Percentiles rank a stretch among this genome's conserved stretches.
Conservation (phyloP, 225 moss, liverwort and hornwort genomes). For the Climacium dendroides region DNA sequence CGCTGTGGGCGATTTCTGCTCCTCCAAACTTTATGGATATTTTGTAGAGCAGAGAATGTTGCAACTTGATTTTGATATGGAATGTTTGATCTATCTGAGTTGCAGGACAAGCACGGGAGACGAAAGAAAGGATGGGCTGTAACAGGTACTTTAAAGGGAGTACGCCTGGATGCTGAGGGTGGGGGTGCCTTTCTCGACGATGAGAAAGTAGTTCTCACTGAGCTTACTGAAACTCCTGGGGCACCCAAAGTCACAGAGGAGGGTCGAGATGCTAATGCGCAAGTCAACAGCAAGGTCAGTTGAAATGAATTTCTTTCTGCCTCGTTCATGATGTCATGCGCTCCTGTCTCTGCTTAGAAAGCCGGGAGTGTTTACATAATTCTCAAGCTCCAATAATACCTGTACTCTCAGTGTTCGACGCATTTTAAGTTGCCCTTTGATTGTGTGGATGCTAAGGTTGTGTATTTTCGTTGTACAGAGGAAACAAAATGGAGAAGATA, state of each 20-base stretch:
- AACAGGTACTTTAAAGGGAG: slow-evolving; percentile 45
- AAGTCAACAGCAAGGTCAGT: slow-evolving; percentile 8
- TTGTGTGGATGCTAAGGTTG: neutral
- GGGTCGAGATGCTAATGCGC: neutral
- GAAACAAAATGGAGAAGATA: slow-evolving; percentile 41
- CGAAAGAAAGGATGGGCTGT: slow-evolving; percentile 72
- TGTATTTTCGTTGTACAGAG: slow-evolving; percentile 25
- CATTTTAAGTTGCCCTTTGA: neutral
- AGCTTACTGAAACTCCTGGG: slow-evolving; percentile 8
- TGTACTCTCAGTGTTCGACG: neutral
- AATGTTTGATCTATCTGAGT: neutral
- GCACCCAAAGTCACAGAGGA: slow-evolving; percentile 11
- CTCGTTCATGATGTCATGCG: neutral
- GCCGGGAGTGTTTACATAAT: neutral
- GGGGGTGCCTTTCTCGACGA: slow-evolving; percentile 73
- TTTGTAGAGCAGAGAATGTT: neutral
- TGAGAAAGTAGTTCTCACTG: slow-evolving; percentile 14
- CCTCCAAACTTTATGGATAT: neutral
- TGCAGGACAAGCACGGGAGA: slow-evolving; percentile 71
- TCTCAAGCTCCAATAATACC: neutral
- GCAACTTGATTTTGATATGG: neutral
- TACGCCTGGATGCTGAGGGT: slow-evolving; percentile 78
- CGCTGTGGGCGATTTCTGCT: neutral
- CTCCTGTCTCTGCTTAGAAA: neutral
- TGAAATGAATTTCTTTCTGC: neutral